Conservation (phyloP, 805 yeast genomes). For the Danielia oregonensis region DNA sequence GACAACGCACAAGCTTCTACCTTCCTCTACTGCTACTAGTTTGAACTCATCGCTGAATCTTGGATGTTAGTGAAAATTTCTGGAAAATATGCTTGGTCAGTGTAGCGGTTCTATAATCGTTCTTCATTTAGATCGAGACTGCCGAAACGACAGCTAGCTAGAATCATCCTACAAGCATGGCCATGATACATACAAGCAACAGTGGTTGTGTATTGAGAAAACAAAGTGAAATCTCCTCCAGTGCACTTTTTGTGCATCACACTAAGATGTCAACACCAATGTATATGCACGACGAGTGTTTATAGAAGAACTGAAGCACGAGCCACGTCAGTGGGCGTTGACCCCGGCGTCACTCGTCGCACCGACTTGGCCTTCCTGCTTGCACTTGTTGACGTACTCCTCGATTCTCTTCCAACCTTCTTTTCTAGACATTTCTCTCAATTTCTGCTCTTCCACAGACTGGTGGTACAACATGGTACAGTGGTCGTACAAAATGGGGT, state of each 20-base stretch:
- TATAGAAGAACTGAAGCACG: too few relatives aligned
- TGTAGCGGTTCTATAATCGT: slow-evolving; percentile 32
- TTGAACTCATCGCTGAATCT: too few relatives aligned
- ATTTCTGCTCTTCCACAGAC: slow-evolving; percentile 67
- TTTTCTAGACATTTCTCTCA: slow-evolving; percentile 56
- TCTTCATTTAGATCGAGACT: slow-evolving; percentile 17
- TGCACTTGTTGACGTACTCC: slow-evolving; percentile 43
- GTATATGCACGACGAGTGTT: not conserved
- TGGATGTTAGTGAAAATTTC: too few relatives aligned
- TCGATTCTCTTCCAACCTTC: slow-evolving; percentile 73
- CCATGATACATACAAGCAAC: too few relatives aligned
- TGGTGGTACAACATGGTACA: slow-evolving; percentile 87
- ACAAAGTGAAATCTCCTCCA: not conserved
- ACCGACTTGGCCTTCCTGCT: slow-evolving; percentile 6
- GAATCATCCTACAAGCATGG: slow-evolving; percentile 20
- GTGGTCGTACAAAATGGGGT: slow-evolving; percentile 86
- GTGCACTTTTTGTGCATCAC: not conserved
- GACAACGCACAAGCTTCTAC: too few relatives aligned
- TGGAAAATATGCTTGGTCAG: too few relatives aligned
- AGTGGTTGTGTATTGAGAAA: not conserved
- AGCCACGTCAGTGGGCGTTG: slow-evolving; percentile 7
- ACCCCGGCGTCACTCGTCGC: slow-evolving; percentile 9
- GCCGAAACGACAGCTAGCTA: slow-evolving; percentile 14
- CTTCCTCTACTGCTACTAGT: too few relatives aligned
- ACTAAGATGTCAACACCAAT: not conserved